Evolutionary conservation across 352 stramenopile species (phyloP).

Genomic region (Globisporangium cystogenes): DNA sequence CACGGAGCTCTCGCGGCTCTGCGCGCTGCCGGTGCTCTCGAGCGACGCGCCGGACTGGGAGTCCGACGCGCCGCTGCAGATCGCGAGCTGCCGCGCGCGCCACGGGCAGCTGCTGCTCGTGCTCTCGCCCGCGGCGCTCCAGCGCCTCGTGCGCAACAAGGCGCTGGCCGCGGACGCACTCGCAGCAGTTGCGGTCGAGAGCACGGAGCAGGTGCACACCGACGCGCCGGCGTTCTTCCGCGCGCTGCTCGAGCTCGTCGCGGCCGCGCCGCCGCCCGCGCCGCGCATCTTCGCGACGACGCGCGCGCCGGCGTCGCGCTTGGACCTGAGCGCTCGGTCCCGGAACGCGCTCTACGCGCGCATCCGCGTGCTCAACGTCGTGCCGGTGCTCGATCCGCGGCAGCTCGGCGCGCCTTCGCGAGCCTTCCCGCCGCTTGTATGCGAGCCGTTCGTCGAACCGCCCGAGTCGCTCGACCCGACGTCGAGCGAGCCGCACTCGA

Average conservation of each 20-base stretch:
- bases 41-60: slow-evolving; percentile 16
- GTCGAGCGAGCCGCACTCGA: slow-evolving; percentile 1
- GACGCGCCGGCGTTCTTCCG: slow-evolving; percentile 56
- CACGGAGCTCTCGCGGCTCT: slow-evolving; percentile 37
- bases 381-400: slow-evolving; percentile 30
- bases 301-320: slow-evolving; percentile 34
- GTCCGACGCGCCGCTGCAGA: slow-evolving; percentile 15
- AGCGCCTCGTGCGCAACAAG: slow-evolving; percentile 28
- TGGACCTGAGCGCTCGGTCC: slow-evolving; percentile 28
- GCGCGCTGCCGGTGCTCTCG: slow-evolving; percentile 25
- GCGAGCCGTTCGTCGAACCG: slow-evolving; percentile 42
- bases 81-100: slow-evolving; percentile 8
- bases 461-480: not conserved
- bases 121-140: slow-evolving; percentile 41
- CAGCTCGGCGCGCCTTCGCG: slow-evolving; percentile 14
- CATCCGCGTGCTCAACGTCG: slow-evolving; percentile 57
- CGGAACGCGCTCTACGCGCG: slow-evolving; percentile 56
- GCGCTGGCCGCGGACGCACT: slow-evolving; percentile 23
- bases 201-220: slow-evolving; percentile 56
- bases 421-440: slow-evolving; percentile 38
- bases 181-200: slow-evolving; percentile 52
- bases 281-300: slow-evolving; percentile 61
- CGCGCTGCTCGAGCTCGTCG: slow-evolving; percentile 18
- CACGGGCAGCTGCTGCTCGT: slow-evolving; percentile 28
- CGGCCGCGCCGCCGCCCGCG: slow-evolving; percentile 10